Conservation (phyloP, 176 grass and related monocot species). For the Eleusine coracana region DNA sequence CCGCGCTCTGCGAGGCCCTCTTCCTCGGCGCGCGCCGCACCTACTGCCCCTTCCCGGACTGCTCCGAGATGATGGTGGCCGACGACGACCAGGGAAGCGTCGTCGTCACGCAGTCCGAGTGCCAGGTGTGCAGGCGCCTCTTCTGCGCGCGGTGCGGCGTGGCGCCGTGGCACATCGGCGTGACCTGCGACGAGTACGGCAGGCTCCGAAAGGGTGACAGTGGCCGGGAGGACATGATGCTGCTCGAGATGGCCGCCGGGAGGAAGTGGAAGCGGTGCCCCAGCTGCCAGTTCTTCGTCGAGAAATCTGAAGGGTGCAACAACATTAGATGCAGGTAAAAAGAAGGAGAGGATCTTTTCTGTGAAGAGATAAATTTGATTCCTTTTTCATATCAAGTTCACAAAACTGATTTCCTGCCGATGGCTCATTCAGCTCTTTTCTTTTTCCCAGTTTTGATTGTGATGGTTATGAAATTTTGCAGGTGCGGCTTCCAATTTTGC, state of each 20-base stretch:
- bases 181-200: conserved; percentile 53
- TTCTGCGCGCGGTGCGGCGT: conserved; percentile 61
- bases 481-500: conserved; percentile 65
- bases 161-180: conserved; percentile 60
- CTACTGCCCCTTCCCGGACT: conserved; percentile 76
- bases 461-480: conserved; percentile 17
- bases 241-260: conserved; percentile 46
- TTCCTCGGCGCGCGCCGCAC: conserved; percentile 25
- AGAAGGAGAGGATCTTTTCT: neutral
- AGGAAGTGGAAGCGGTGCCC: conserved; percentile 67
- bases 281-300: conserved; percentile 58
- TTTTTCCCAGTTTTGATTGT: neutral
- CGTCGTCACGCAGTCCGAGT: conserved; percentile 40
- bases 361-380: neutral
- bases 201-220: conserved; percentile 27
- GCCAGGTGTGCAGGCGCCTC: conserved; percentile 55
- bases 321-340: conserved; percentile 68
- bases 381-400: neutral
- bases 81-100: neutral
- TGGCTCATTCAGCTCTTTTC: neutral
- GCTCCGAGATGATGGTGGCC: conserved; percentile 55
- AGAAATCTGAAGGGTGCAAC: conserved; percentile 52
- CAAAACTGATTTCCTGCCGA: neutral
- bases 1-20: conserved; percentile 54
- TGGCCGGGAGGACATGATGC: conserved; percentile 47